Base-by-base conservation (phyloP, 2,329 filamentous ascomycete genomes). In the Pyrenochaeta sp. region DNA sequence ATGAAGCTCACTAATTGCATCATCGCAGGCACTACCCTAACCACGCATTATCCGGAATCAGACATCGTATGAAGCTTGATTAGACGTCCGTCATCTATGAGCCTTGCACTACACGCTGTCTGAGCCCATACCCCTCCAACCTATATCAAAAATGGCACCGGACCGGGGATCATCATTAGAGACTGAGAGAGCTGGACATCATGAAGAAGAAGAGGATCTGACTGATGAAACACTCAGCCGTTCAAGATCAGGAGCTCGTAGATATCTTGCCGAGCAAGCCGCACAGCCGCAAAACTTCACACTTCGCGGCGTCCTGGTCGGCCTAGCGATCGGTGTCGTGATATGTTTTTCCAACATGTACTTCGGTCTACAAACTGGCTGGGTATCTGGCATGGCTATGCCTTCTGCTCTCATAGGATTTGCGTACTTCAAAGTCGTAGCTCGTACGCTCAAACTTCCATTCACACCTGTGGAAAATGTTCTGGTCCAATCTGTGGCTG, bases 301-400 rank as follows among this genome's bases (percentile, higher is more conserved):
- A 0, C 52, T 89, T 21, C 89, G 95, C 50, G 92, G 92, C 45
- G 83, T 98, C 33, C 72, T 87, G 4, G 91, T 91, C 23, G 95
- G 95, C 14, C 81, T 96, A 5, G 79, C 85, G 3, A 95, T 99
- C 59, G 95, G 95, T 35, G 86, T 95, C 4, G 82, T 98, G 49
- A 97, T 98, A 69, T 95, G 91, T 72, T 97, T 97, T 74, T 96
- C 91, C 46, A 99, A 99, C 73, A 97, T 96, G 82, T 99, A 98
- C 76, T 99, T 99, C 74, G 95, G 95, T n/a, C 82, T 99, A 29
- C 95, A 98, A 78, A 96, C 91, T 23, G 88, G 88, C 61, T 90
- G 88, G 88, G 85, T 91, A 32, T 86, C 88, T 68, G 91, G 91
- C 63, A 98, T 99, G 95, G 91, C 92, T 14, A 97, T 99, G 92